Evolutionary conservation across 805 yeast genomes (phyloP).

Genomic region (Pichia heedii): DNA sequence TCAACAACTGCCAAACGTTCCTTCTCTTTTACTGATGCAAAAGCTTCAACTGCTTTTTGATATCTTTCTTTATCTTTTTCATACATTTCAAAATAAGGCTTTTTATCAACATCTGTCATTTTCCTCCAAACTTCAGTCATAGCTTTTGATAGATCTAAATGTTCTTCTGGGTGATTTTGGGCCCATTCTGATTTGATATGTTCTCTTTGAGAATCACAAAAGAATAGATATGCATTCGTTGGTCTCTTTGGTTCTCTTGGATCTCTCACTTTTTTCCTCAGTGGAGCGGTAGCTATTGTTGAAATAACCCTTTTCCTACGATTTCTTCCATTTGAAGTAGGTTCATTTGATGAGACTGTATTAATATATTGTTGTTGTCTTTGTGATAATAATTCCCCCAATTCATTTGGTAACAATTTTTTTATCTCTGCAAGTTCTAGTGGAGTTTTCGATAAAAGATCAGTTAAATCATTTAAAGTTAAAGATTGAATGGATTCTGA

Average conservation of each 20-base stretch:
- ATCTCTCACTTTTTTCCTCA: conserved; percentile 43
- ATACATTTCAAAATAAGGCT: conserved; percentile 65
- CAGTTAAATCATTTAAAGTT: conserved; percentile 20
- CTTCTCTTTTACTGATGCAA: conserved; percentile 21
- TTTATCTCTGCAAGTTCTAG: conserved; percentile 15
- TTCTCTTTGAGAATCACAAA: conserved; percentile 82
- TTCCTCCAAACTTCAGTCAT: conserved; percentile 83
- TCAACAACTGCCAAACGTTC: conserved; percentile 9
- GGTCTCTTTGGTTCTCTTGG: conserved; percentile 86
- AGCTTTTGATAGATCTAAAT: conserved; percentile 61
- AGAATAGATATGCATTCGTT: conserved; percentile 79
- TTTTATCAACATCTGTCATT: conserved; percentile 57
- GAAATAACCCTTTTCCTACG: conserved; percentile 12
- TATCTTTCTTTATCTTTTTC: conserved; percentile 75
- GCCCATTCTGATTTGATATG: conserved; percentile 51
- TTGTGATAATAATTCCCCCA: conserved; percentile 8
- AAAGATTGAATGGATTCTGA: conserved; percentile 22
- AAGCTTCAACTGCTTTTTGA: conserved; percentile 55
- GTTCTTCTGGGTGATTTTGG: conserved; percentile 40
- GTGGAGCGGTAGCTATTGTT: conserved; percentile 12
- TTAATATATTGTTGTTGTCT: conserved; percentile 6
- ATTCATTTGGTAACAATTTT: conserved; percentile 4
- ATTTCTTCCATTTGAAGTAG: background rate
- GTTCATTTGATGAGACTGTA: background rate
- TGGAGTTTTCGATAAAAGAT: conserved; percentile 21